Evolutionary conservation across 176 grass and related monocot genomes (phyloP), one percentile per base, ranked within the genome.

Genomic region (Sorghum bicolor): DNA sequence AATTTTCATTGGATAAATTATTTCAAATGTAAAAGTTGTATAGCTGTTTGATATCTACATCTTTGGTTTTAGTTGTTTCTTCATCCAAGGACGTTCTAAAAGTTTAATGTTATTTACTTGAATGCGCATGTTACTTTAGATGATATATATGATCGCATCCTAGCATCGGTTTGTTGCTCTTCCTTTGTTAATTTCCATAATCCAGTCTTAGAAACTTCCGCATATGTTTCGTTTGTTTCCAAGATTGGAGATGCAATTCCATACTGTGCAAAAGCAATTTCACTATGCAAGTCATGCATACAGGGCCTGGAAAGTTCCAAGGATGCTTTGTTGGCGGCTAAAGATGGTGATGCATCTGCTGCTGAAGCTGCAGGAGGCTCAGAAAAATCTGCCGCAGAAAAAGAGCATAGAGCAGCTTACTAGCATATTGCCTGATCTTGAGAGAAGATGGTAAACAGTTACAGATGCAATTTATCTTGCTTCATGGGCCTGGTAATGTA

Each of bases 351-450:
- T 91, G 39, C 10, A 60, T 74, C 88, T 48, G 34, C 50, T 82
- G 68, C 64, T 70, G 92, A 90, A 79, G 68, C 73, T 66, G 92
- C 89, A 85, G 67, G 47, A 83, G 70, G 64, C 20, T 86, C 88
- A 77, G 65, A 47, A 80, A 91, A 86, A 76, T 90, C 81, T 20
- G 48, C 52, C 28, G 13, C 84, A 24, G 80, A 90, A 74, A 83
- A 90, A 76, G 97, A 99, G 86, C 89, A n/a, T 96, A 77, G 91
- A 96, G 71, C 80, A 81, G 75, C 78, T 99, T 33, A 80, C 64
- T 87, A 88, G 88, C 58, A 89, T 99, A 67, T 85, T 92, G 58
- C 70, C 78, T 94, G 96, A 99, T n/a, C 93, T 99, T 28, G 93
- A 96, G n/a, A n/a, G 82, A 94, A 95, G 84, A 99, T 96, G 96